Evolutionary conservation across 768 basidiomycete species (phyloP), one percentile per base, ranked within the genome.

Genomic region (Lentinula edodes): DNA sequence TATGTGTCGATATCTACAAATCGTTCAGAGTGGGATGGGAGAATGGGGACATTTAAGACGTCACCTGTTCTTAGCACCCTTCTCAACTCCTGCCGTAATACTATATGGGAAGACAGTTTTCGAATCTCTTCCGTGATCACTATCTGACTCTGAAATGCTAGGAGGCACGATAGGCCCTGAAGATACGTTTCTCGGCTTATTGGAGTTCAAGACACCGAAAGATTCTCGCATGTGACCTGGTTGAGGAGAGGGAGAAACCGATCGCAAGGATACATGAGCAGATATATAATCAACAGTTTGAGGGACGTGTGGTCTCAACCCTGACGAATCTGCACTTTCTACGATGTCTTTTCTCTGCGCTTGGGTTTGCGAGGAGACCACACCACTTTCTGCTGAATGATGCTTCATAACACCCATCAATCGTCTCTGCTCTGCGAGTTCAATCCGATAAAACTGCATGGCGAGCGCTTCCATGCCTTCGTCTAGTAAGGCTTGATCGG

Each of bases 51-150:
- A 42, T 2, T 2, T 9, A 15, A 15, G 6, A 71, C 75, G 28
- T 15, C 56, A 92, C 89, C 96, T 80, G 67, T 98, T 98, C 80
- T 97, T 94, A 18, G 86, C 80, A 8, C 96, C 96, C 69, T 96
- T 91, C 74, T 98, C 96, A 9, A 98, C 85, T 2, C 92, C 96
- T 6, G 96, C 96, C 0, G 93, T 96, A 63, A 98, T 98, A 57
- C 91, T 93, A 71, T 89, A 97, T 7, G 94, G 95, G 70, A 89
- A 95, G 59, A 54, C 67, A 6, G 61, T 61, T 18, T 67, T 70
- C 0, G 62, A 58, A 7, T 65, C 64, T 48, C 64, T 73, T 12
- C 34, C 41, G 32, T 63, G 61, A 13, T 60, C 52, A 7, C 48
- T 50, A 46, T 54, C 65, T 32, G 65, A 41, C 20, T 43, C 52